Evolutionary conservation across 108 stramenopile genomes (phyloP).

Genomic region (Hondaea fermentalgiana): DNA sequence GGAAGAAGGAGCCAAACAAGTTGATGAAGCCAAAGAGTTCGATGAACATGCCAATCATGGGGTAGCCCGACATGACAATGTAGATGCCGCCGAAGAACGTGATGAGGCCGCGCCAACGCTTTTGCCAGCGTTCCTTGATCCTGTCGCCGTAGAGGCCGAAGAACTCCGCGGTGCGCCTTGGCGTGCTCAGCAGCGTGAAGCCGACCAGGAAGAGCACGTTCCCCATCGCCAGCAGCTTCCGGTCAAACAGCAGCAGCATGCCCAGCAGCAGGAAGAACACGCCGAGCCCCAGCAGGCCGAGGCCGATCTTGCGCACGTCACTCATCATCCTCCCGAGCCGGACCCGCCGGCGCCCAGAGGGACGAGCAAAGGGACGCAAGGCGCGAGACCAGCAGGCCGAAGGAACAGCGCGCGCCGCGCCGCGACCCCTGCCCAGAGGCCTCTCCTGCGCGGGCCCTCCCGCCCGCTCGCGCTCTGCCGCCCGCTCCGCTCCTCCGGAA

Average conservation of each 20-base stretch:
- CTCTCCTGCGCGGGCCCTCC: too few species aligned
- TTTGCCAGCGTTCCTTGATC: neutral
- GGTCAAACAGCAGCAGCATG: slow-evolving; percentile 21
- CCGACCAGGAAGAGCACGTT: slow-evolving; percentile 24
- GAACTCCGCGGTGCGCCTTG: neutral
- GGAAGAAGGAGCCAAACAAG: slow-evolving; percentile 26
- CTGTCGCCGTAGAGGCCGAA: slow-evolving; percentile 3
- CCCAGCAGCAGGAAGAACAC: slow-evolving; percentile 20
- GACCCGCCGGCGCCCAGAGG: neutral
- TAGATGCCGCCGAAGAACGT: neutral
- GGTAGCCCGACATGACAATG: slow-evolving; percentile 6
- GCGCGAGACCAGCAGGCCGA: too few species aligned
- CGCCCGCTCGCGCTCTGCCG: too few species aligned
- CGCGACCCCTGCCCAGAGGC: too few species aligned
- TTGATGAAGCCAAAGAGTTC: slow-evolving; percentile 29
- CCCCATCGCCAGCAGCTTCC: slow-evolving; percentile 3
- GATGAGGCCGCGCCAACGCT: neutral
- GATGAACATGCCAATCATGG: slow-evolving; percentile 20
- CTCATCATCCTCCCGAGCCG: neutral
- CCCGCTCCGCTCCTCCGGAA: too few species aligned
- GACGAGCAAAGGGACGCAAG: too few species aligned
- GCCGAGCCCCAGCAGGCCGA: slow-evolving; percentile 18
- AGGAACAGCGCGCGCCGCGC: too few species aligned
- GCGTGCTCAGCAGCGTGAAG: neutral
- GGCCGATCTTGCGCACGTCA: slow-evolving; percentile 20